Percentiles rank a stretch among this genome's conserved stretches.
Evolutionary conservation across 352 stramenopile genomes (phyloP).

Genomic region (Pythium utonaiense): DNA sequence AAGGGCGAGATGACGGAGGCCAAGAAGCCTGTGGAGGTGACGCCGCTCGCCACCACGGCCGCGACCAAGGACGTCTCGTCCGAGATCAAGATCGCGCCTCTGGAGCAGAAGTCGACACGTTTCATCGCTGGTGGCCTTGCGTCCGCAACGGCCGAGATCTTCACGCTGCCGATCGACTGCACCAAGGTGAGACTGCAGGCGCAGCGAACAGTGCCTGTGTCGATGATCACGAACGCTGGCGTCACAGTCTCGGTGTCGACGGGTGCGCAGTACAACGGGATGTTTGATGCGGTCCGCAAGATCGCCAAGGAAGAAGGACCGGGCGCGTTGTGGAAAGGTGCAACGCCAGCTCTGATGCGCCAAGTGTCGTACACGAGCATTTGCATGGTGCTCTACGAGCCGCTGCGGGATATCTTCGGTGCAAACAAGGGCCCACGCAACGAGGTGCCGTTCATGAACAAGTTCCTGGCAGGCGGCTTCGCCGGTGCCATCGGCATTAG

Average conservation of each 20-base stretch:
- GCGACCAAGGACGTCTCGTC: conserved; percentile 10
- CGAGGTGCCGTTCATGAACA: conserved; percentile 73
- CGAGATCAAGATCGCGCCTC: conserved; percentile 28
- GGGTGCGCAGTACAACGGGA: conserved; percentile 59
- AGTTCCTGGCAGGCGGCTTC: conserved; percentile 74
- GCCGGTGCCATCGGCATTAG: conserved; percentile 78
- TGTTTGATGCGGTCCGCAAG: conserved; percentile 64
- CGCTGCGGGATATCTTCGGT: conserved; percentile 70
- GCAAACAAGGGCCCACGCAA: conserved; percentile 32
- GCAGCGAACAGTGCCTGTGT: conserved; percentile 39
- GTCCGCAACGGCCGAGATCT: conserved; percentile 68
- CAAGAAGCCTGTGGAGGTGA: background rate
- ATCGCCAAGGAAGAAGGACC: conserved; percentile 70
- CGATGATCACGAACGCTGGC: conserved; percentile 19
- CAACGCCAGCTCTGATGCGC: conserved; percentile 68
- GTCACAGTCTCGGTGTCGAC: conserved; percentile 27
- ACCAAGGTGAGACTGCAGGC: conserved; percentile 83
- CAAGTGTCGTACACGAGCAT: conserved; percentile 88
- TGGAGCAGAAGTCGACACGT: conserved; percentile 63
- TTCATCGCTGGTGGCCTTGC: conserved; percentile 68
- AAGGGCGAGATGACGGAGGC: conserved; percentile 3
- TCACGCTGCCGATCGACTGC: conserved; percentile 84
- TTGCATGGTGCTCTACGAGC: conserved; percentile 84
- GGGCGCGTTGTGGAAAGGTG: conserved; percentile 69
- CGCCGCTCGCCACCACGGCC: conserved; percentile 13